Evolutionary conservation across 192 early-diverging fungal genomes (phyloP).

Genomic region (Haplosporangium gracile): DNA sequence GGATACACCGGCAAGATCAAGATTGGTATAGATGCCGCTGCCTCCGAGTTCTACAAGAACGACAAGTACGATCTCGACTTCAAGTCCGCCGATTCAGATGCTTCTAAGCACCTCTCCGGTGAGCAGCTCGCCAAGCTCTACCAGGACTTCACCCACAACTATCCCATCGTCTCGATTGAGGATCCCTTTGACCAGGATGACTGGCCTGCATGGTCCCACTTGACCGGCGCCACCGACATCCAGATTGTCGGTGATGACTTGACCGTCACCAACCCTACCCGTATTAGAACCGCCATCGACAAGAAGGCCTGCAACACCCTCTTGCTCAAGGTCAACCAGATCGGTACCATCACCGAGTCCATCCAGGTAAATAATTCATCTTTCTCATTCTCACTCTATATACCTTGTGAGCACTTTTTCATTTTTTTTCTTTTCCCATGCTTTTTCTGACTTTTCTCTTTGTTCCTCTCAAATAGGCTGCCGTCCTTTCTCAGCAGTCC

Average conservation of each 20-base stretch:
- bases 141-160: constrained; percentile 82
- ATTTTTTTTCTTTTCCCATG: background rate
- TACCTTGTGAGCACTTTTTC: background rate
- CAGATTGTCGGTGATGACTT: constrained; percentile 99
- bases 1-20: constrained; percentile 97
- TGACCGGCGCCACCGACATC: constrained; percentile 73
- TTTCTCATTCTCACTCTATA: background rate
- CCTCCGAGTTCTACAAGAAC: constrained; percentile 98
- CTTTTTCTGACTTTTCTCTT: background rate
- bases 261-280: constrained; percentile 97
- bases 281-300: constrained; percentile 90
- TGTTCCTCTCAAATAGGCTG: constrained; percentile 62
- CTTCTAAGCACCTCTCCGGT: constrained; percentile 77
- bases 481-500: constrained; percentile 79
- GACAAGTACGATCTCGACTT: constrained; percentile 99
- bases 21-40: constrained; percentile 98
- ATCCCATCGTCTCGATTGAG: constrained; percentile 96
- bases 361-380: constrained; percentile 67
- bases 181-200: constrained; percentile 99
- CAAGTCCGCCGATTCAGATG: constrained; percentile 91
- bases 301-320: constrained; percentile 96
- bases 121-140: constrained; percentile 90
- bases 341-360: constrained; percentile 96
- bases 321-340: constrained; percentile 99
- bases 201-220: constrained; percentile 91